Evolutionary conservation across 2,329 filamentous ascomycete species (phyloP), one percentile per base, ranked within the genome.

Genomic region (Colletotrichum tanaceti): DNA sequence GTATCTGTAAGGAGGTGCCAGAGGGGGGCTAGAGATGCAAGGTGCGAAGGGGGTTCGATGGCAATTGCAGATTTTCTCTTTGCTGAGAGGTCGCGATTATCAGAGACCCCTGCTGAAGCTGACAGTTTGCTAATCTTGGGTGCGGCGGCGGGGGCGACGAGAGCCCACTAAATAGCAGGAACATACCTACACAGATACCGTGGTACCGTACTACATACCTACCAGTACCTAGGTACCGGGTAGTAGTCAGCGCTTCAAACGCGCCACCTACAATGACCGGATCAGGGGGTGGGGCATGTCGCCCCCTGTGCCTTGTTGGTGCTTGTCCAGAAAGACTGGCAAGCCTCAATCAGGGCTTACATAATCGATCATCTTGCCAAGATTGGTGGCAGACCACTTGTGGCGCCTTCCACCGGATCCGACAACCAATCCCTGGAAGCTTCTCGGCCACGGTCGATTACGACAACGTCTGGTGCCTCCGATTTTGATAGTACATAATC

Each of bases 101-200:
- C 53, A 61, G 55, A 66, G 18, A 69, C 46, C 66, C 66, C 66
- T 69, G 62, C 62, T 57, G 22, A 46, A 61, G 53, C 49, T 68
- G 66, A 38, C 57, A 69, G 55, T 61, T 57, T 65, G 66, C 50
- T 69, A 69, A 69, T 69, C 57, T 69, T 66, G 66, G 63, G 24
- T 57, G 55, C 55, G 57, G 62, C 57, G 52, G 62, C 66, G 66
- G 62, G 65, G 55, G 61, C 55, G 50, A 57, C 62, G 55, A 35
- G 50, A 68, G 43, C 32, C 66, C 63, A 65, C 62, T 68, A 55
- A 24, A 60, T 52, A 60, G 61, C 55, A 57, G 62, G 39, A 58
- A 53, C 28, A 10, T 32, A 28, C n/a, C n/a, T n/a, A n/a, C n/a
- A n/a, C n/a, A n/a, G n/a, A n/a, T n/a, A n/a, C n/a, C n/a, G n/a